These are phyloP conservation scores for Hypoxylon sp. DNA, from an alignment of 2,329 filamentous ascomycete genomes.

Conservation along the genomic window DNA sequence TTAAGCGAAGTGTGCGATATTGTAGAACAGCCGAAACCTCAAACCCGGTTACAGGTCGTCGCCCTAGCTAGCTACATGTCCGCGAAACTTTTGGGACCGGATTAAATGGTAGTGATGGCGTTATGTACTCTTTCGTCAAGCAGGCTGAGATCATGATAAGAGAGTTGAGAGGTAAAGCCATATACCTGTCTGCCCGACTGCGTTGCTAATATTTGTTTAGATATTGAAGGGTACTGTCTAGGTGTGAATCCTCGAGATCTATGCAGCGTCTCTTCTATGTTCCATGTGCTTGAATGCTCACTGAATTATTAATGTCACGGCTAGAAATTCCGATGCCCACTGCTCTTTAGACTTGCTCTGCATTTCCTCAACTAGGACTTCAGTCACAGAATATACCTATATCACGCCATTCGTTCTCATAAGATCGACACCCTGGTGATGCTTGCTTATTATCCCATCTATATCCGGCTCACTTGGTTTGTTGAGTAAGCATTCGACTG, in stretches of 20 bases:
- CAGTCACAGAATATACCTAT: neutral
- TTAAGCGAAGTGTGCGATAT: neutral
- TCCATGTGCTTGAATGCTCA: neutral
- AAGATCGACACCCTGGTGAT: neutral
- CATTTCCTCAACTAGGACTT: neutral
- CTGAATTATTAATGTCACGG: neutral
- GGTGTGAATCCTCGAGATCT: neutral
- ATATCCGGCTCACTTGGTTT: neutral
- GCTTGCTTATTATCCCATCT: neutral
- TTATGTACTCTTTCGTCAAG: neutral
- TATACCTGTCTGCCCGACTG: neutral
- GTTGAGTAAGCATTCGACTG: neutral
- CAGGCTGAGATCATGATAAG: neutral
- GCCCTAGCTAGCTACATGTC: slow-evolving; percentile 2
- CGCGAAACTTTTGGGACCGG: neutral
- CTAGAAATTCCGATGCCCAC: neutral
- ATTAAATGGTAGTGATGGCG: too few relatives aligned
- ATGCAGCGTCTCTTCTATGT: neutral
- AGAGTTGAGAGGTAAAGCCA: neutral
- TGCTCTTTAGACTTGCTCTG: neutral
- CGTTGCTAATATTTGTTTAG: neutral
- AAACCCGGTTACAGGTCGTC: neutral
- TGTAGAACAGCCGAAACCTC: neutral
- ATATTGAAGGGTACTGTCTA: neutral
- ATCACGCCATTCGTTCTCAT: neutral